Evolutionary conservation across 345 rosid species (phyloP).

Genomic region (Alliaria petiolata): DNA sequence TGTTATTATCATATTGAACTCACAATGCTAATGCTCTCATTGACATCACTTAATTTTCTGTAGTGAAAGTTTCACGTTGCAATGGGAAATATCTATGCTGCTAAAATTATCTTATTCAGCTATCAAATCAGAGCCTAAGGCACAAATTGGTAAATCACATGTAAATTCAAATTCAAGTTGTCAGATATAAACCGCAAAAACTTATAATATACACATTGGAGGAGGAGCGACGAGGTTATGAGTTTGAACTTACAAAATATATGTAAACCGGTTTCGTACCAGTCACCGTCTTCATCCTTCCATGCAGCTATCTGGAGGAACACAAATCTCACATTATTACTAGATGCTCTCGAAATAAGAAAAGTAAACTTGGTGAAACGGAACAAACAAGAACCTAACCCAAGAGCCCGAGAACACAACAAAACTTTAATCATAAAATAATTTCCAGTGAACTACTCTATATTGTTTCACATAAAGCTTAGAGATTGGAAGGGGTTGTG

Average conservation of each 20-base stretch:
- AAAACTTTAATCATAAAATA: not conserved
- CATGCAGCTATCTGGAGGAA: slow-evolving; percentile 78
- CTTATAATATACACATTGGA: no score
- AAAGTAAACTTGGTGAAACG: not conserved
- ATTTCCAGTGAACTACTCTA: not conserved
- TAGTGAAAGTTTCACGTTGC: not conserved
- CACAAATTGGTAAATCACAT: not conserved
- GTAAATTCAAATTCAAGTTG: not conserved
- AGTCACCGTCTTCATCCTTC: slow-evolving; percentile 92
- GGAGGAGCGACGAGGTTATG: not conserved
- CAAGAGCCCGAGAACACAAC: not conserved
- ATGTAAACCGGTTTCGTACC: slow-evolving; percentile 94
- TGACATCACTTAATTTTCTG: not conserved
- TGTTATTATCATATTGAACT: not conserved
- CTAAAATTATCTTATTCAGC: not conserved
- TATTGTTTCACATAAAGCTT: not conserved
- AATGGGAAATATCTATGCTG: not conserved
- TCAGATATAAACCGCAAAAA: not conserved
- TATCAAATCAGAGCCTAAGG: not conserved
- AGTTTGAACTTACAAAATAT: slow-evolving; percentile 73
- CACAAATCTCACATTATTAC: slow-evolving; percentile 4
- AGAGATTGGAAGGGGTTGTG: not conserved
- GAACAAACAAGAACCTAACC: slow-evolving; percentile 1
- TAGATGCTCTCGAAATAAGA: not conserved
- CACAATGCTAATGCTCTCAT: not conserved